Percentiles rank a stretch among this genome's conserved stretches.
Conservation (phyloP, 139 green algal genomes). For the Yamagishiella unicocca region DNA sequence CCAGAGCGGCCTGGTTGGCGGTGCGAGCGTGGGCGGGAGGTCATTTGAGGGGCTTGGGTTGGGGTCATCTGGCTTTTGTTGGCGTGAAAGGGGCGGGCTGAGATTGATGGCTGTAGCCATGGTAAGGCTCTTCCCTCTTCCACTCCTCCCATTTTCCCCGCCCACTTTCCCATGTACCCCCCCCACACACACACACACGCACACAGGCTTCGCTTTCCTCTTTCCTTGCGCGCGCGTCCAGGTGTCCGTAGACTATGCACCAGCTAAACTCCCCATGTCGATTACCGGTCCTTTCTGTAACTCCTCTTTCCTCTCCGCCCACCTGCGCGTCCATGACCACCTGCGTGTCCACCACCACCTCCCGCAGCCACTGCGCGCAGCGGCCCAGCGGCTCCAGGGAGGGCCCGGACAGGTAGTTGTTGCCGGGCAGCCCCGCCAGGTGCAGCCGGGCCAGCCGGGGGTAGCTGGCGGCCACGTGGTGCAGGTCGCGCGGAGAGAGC, state of each 20-base stretch:
- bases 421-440: neutral
- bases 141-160: neutral
- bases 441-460: constrained; percentile 9
- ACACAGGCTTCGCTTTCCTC: too few relatives aligned
- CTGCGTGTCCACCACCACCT: constrained; percentile 36
- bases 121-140: neutral
- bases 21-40: neutral
- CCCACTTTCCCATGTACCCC: too few relatives aligned
- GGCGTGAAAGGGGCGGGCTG: neutral
- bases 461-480: constrained; percentile 39
- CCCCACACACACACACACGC: too few relatives aligned
- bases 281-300: too few relatives aligned
- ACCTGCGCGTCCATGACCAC: neutral
- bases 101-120: too few relatives aligned
- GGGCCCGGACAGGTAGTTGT: constrained; percentile 26
- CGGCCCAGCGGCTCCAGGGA: neutral
- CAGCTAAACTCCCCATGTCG: too few relatives aligned
- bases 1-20: constrained; percentile 6
- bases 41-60: neutral
- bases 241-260: too few relatives aligned
- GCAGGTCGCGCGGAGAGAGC: constrained; percentile 25
- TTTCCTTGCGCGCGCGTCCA: too few relatives aligned
- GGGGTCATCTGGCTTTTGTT: neutral
- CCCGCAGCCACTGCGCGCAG: neutral
- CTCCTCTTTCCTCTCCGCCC: too few relatives aligned